Evolutionary conservation across 202 grass and related monocot species (phyloP), one percentile per base, ranked within the genome.

Genomic region (Miscanthus sacchariflorus): DNA sequence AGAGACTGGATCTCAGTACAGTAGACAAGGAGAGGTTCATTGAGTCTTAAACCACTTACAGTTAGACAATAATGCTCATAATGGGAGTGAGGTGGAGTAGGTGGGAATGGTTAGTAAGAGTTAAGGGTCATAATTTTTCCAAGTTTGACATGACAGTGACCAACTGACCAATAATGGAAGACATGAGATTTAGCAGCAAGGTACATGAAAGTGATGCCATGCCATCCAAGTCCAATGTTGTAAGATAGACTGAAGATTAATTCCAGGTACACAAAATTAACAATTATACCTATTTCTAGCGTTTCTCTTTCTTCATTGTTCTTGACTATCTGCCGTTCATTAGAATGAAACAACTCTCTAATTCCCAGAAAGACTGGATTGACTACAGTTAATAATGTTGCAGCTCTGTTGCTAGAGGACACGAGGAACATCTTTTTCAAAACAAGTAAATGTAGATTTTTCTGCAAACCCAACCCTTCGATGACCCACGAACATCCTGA

Each of bases 61-160:
- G 88, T 81, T 74, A 58, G 70, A 65, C 45, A 40, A 28, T 76
- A 81, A 86, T 84, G 77, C 38, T 28, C 27, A 54, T 65, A 81
- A 80, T 76, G 38, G 38, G 35, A 38, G 48, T 70, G 27, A 54
- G 70, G 45, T 75, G 39, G 63, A 72, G 72, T 84, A 67, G 75
- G 75, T 67, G 27, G 33, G 25, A 33, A 48, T 35, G 18, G 56
- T 50, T 36, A 48, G 70, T 48, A 81, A 81, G 46, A 85, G 46
- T 80, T 36, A 58, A 80, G 44, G 23, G 33, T 14, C 43, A 79
- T 80, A 89, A 28, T 14, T 84, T n/a, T 54, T 72, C 36, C 74
- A 78, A 19, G 24, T 80, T 3, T 3, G 24, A 74, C 52, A 74
- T 42, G 67, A 48, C 17, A 72, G 65, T n/a, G n/a, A n/a, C n/a